Base-by-base conservation (phyloP, 1,139 yeast species). In the Lodderomyces jiufengensis region DNA sequence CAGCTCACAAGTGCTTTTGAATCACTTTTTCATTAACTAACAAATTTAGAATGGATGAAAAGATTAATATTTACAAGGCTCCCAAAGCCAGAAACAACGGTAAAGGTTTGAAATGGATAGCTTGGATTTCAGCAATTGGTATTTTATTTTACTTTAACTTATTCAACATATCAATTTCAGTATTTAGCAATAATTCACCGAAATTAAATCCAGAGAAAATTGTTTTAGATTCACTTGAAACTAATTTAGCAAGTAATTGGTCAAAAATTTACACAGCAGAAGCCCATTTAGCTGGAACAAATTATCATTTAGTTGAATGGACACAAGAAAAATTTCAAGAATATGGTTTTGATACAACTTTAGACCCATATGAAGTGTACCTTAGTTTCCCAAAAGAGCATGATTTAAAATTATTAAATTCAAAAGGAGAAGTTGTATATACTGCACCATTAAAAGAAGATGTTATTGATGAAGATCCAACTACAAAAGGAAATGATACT, bases 221-320 rank as follows among this genome's bases (percentile, higher is more conserved):
- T 23, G 67, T 61, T 39, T 55, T 74, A 18, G 46, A 59, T 3
- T 59, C 74, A 1, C 56, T 77, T 32, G 59, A 64, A 25, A 57
- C 66, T n/a, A 78, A 78, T 48, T 52, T 59, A 21, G 81, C 82
- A 2, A 61, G 67, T 1, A 61, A 74, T 35, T 77, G 83, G 83
- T 63, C 75, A 3, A 48, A 66, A 39, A 63, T 57, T 24, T 83
- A 80, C 50, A 78, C 87, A 4, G 51, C 69, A 10, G 76, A 71
- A 34, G 75, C 84, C 2, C 95, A 84, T 53, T 63, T 84, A 41
- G 87, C 92, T 1, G 95, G 95, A 8, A 74, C 80, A 27, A 80
- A 80, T 50, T 59, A 63, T 37, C 77, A 65, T 9, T 63, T 83
- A 42, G 92, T 78, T 12, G 66, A 82, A 35, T 85, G 82, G 74